Conservation (phyloP, 169 alveolate genomes). For the Cryptosporidium xiaoi region DNA sequence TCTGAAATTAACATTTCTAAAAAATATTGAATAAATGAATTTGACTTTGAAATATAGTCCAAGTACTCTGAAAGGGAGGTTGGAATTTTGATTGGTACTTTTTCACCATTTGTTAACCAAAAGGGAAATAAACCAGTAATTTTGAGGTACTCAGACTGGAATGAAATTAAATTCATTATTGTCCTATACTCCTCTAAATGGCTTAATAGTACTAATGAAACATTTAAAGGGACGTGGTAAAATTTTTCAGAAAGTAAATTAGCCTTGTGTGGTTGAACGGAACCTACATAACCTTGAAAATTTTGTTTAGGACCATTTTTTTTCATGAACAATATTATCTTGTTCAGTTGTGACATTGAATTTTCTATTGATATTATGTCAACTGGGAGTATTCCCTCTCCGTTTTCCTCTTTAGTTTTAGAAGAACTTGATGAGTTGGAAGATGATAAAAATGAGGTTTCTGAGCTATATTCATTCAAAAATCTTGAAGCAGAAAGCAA, state of each 20-base stretch:
- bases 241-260: constrained; percentile 8
- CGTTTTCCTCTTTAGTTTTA: no score
- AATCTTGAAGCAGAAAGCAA: constrained; percentile 21
- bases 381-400: not conserved
- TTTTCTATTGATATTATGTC: constrained; percentile 17
- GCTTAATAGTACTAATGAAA: constrained; percentile 15
- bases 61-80: constrained; percentile 11
- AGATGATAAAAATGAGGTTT: not conserved
- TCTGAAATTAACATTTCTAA: constrained; percentile 24
- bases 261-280: not conserved
- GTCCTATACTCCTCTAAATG: constrained; percentile 9
- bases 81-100: constrained; percentile 24
- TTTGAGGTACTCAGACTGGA: constrained; percentile 47
- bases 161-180: constrained; percentile 12
- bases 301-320: not conserved
- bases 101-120: constrained; percentile 63
- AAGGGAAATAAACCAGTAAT: constrained; percentile 34
- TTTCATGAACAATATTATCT: not conserved
- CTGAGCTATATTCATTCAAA: not conserved
- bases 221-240: constrained; percentile 40
- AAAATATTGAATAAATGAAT: constrained; percentile 23
- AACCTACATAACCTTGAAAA: not conserved
- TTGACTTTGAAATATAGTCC: constrained; percentile 34
- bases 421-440: no score
- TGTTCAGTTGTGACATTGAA: constrained; percentile 18